Evolutionary conservation across 2,329 filamentous ascomycete species (phyloP), one percentile per base, ranked within the genome.

Genomic region (Sclerotiophoma versabilis): DNA sequence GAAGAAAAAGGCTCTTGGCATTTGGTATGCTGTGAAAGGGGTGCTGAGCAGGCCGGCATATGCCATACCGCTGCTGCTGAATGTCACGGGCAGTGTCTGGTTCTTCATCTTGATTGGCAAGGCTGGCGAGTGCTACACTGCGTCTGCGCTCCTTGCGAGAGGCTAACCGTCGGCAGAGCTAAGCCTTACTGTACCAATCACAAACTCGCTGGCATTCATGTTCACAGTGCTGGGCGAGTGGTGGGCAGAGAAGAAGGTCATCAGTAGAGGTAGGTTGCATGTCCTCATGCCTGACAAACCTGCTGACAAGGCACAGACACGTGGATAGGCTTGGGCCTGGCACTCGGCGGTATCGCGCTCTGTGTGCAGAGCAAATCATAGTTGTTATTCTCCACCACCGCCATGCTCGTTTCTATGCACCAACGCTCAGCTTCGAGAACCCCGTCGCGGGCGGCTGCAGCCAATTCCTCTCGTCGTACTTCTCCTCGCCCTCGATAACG

Each of bases 161-260:
- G n/a, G 30, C 60, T 65, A 25, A 68, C n/a, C 32, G 20, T 23
- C 12, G 19, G 34, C 46, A 95, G 93, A 98, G 75, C 73, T 98
- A 64, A 96, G 92, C 70, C 80, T 98, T 59, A 97, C 93, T 2
- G 93, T 98, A 0, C 93, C 93, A 1, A 95, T 98, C 59, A 93
- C 93, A 1, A 98, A 98, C 70, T 96, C 92, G 0, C 79, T 96
- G 69, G 93, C 93, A 0, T 98, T 98, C 65, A 76, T 98, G n/a
- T 98, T 97, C 70, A 98, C 93, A 0, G 93, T 97, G 2, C 70
- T 97, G 11, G 93, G 93, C 0, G 93, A 98, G 66, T 98, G 93
- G 92, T 96, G 89, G 81, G 92, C 93, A 0, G 93, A 97, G 68
- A 87, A 87, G 57, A 98, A 97, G 74, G 89, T 93, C 1, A 96